Evolutionary conservation across 2,329 filamentous ascomycete genomes (phyloP), one percentile per base, ranked within the genome.

Genomic region (Aspergillus quadrilineatus): DNA sequence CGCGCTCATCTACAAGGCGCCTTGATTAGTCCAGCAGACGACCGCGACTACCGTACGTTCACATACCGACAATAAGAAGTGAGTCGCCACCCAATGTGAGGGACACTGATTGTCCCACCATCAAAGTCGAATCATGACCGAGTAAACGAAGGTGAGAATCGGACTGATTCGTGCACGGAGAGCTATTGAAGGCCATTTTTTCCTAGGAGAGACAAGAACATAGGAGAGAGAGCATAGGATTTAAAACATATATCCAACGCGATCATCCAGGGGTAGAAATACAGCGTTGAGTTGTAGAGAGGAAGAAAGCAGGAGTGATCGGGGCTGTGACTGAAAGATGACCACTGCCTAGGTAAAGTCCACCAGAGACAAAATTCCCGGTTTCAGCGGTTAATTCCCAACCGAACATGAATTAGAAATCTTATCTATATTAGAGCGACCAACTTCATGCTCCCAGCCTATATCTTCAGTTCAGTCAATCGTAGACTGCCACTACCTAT

Each of bases 71-170:
- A 10, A 88, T 77, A 60, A 85, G 78, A 50, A 88, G 75, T 30
- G 82, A 79, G 64, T 88, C 84, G 1, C 80, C 82, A 17, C 80
- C 81, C 42, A 89, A 73, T 1, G 83, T 86, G 49, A 89, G 73
- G 28, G 80, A 84, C 9, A 82, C 83, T 69, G 83, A 80, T 56
- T 81, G 77, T 63, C 81, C 83, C 15, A 87, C 80, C 48, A 74
- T 69, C 55, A 86, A 73, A 41, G 80, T 82, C 48, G 75, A 69
- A 60, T 78, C 77, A 50, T 69, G 68, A 32, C 73, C 67, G 53
- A 76, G 70, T 26, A 71, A 69, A 46, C 51, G 57, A 39, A 58
- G 53, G 48, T 69, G 67, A 37, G 63, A 60, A 41, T 70, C 71
- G 51, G 67, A 64, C 49, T 69, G 68, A 32, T 71, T 59, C 46